Percentiles rank a stretch among this genome's conserved stretches.
Conservation (phyloP, 1,139 yeast genomes). For the Magnusiomyces magnusii region DNA sequence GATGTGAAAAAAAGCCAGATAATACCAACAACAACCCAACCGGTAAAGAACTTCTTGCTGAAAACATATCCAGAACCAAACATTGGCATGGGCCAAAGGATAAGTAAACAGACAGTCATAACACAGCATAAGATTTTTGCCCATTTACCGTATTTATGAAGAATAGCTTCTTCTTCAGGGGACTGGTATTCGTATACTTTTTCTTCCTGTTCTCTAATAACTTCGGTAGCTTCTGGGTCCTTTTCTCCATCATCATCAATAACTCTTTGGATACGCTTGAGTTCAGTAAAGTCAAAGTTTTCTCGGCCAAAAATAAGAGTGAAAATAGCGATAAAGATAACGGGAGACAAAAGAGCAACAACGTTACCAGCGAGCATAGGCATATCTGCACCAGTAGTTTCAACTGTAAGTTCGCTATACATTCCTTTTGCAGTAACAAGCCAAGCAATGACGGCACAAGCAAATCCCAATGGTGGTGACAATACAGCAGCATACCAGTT, state of each 20-base stretch:
- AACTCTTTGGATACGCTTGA: conserved; percentile 41
- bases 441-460: conserved; percentile 44
- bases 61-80: conserved; percentile 40
- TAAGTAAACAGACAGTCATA: conserved; percentile 29
- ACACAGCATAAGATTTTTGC: conserved; percentile 33
- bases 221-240: conserved; percentile 13
- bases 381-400: conserved; percentile 63
- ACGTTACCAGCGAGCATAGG: conserved; percentile 85
- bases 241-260: conserved; percentile 17
- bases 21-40: conserved; percentile 38
- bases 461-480: conserved; percentile 44
- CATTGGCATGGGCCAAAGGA: conserved; percentile 44
- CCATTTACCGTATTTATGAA: conserved; percentile 17
- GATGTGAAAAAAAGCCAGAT: conserved; percentile 38
- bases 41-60: conserved; percentile 37
- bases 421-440: conserved; percentile 38
- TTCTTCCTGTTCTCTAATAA: conserved; percentile 12
- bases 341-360: conserved; percentile 72
- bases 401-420: conserved; percentile 43
- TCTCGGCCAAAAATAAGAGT: conserved; percentile 53
- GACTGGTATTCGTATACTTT: conserved; percentile 12
- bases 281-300: conserved; percentile 62
- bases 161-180: conserved; percentile 15
- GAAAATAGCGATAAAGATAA: conserved; percentile 56
- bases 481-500: conserved; percentile 41